Evolutionary conservation across 306 rosid species (phyloP), one percentile per base, ranked within the genome.

Genomic region (Dryas octopetala): DNA sequence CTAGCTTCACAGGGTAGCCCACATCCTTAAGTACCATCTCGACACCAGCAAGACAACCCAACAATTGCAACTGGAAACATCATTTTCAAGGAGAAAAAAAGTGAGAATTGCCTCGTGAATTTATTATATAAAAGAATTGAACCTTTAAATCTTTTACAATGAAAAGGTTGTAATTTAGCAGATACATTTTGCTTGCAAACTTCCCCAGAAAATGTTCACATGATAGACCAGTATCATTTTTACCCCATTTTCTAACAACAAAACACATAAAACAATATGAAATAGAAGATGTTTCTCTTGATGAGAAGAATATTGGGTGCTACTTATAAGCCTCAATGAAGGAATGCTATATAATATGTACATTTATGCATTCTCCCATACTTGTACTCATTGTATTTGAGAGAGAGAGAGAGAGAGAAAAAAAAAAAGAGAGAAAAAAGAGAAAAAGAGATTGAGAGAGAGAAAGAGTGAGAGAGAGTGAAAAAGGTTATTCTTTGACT

Each of bases 21-120:
- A 92, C 98, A 68, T 96, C 99, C 82, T 80, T 90, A 10, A 96
- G 98, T 47, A 96, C 81, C 98, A 96, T 92, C 90, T 96, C 99
- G 83, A 96, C 99, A 76, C 99, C 99, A 89, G 97, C 96, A 83
- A 96, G 96, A 88, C 93, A 88, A 5, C 97, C 99, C 92, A 96
- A 74, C 74, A 96, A 83, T 96, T 96, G 99, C 86, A 92, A 82
- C 99, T 96, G 97, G 6, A 84, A 66, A 75, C 63, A 19, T 13
- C 53, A 64, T 7, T 16, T 4, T 48, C 60, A 62, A n/a, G 13
- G 4, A 45, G 9, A 13, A 78, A 43, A 32, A 5, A 73, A 44
- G 28, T 58, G 23, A 68, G 32, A 26, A 62, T 23, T 23, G 8
- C 38, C 38, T 1, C 38, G 0, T 1, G 38, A 32, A 32, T 32